A percentile compares a stretch with the other conserved stretches of the same genome.
phyloP scores from a whole-genome alignment of 257 asterid species.

The Solanum pennellii region DNA sequence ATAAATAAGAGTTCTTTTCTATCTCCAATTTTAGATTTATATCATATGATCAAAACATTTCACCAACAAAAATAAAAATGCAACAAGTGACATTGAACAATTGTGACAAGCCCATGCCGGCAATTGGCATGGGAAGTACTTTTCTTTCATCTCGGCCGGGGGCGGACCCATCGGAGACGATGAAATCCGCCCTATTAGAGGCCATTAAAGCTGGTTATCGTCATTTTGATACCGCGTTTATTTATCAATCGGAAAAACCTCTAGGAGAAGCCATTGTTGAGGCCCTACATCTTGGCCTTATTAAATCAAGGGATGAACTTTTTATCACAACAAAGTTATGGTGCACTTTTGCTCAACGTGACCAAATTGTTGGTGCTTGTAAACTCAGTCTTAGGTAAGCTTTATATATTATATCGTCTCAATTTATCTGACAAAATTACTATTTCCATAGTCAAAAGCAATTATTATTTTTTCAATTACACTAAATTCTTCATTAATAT shows the following conservation, averaged over 20 bases:
- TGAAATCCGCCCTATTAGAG: constrained; percentile 32
- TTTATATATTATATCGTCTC: neutral
- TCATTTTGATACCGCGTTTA: constrained; percentile 57
- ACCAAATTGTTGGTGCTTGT: constrained; percentile 45
- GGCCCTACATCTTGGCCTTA: constrained; percentile 31
- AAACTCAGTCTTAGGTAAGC: constrained; percentile 45
- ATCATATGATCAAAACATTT: neutral
- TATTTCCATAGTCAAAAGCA: neutral
- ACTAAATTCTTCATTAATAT: neutral
- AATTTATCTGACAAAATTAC: neutral
- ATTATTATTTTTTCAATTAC: neutral
- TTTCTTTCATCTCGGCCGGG: constrained; percentile 17
- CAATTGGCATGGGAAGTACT: constrained; percentile 48
- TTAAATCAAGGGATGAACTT: constrained; percentile 40
- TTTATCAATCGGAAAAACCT: constrained; percentile 43
- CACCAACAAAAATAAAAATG: neutral
- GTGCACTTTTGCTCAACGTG: constrained; percentile 32
- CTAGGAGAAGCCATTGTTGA: constrained; percentile 43
- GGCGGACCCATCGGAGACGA: neutral
- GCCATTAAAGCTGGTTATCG: constrained; percentile 55
- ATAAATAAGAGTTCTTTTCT: neutral
- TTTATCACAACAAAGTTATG: constrained; percentile 62
- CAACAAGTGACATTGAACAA: neutral
- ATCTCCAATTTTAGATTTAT: too few relatives aligned
- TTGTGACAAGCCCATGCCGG: constrained; percentile 25